These are phyloP conservation scores for Fomitopsis schrenkii DNA, from an alignment of 1,284 basidiomycete genomes.

Conservation along the genomic window DNA sequence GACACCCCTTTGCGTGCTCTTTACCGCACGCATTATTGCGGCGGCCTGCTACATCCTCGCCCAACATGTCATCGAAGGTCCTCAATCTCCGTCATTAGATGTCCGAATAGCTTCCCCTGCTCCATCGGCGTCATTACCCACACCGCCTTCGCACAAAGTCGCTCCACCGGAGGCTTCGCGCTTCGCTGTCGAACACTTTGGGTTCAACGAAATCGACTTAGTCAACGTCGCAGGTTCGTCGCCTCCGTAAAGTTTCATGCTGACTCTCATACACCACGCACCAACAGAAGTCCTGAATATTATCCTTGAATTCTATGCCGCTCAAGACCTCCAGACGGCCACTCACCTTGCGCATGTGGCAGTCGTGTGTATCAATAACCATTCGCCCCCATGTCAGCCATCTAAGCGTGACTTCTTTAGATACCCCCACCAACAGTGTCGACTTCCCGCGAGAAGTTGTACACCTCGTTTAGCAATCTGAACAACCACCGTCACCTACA, in stretches of 20 bases:
- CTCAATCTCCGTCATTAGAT: conserved; percentile 67
- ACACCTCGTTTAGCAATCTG: conserved; percentile 18
- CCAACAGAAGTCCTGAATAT: conserved; percentile 56
- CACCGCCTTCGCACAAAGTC: conserved; percentile 69
- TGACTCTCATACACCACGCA: conserved; percentile 5
- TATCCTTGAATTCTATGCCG: conserved; percentile 68
- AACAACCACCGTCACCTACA: conserved; percentile 10
- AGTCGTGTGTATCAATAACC: conserved; percentile 37
- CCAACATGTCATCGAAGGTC: conserved; percentile 65
- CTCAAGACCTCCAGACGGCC: conserved; percentile 47
- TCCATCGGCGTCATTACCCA: conserved; percentile 28
- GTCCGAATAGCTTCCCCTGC: conserved; percentile 41
- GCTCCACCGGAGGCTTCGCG: conserved; percentile 65
- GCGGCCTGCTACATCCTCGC: conserved; percentile 72
- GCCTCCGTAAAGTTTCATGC: not conserved
- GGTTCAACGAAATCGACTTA: conserved; percentile 56
- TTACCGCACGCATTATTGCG: conserved; percentile 62
- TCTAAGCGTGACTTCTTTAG: conserved; percentile 23
- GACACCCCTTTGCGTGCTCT: conserved; percentile 71
- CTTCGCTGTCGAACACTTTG: conserved; percentile 62
- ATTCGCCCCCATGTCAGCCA: not conserved
- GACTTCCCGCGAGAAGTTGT: conserved; percentile 19
- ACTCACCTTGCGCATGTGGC: conserved; percentile 50
- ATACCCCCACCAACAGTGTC: conserved; percentile 37
- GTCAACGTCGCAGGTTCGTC: conserved; percentile 52